Conservation (phyloP, 2,329 filamentous ascomycete species). For the Fusarium vanettenii region DNA sequence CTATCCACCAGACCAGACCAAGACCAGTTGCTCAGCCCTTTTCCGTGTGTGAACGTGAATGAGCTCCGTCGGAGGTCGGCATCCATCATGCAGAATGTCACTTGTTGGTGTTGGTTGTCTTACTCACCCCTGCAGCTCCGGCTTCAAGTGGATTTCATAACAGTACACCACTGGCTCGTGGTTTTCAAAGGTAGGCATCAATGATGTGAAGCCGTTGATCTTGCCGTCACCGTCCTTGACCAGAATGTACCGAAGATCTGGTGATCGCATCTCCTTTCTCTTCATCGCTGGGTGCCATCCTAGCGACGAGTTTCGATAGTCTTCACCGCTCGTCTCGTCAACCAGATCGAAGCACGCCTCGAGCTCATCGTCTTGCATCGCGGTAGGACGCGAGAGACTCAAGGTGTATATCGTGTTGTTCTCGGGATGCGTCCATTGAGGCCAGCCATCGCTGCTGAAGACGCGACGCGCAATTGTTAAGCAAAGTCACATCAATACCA, state of each 20-base stretch:
- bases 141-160: constrained; percentile 79
- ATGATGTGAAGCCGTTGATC: constrained; percentile 69
- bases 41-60: not conserved
- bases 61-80: constrained; percentile 6
- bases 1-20: not conserved
- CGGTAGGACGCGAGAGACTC: constrained; percentile 53
- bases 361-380: constrained; percentile 59
- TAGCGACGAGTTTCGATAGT: constrained; percentile 71
- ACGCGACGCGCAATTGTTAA: not conserved
- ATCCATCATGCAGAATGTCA: not conserved
- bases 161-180: constrained; percentile 76
- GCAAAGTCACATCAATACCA: not conserved
- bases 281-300: constrained; percentile 75
- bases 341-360: constrained; percentile 67
- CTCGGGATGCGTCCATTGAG: constrained; percentile 63
- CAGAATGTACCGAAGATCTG: constrained; percentile 76
- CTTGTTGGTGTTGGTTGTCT: not conserved
- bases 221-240: constrained; percentile 54
- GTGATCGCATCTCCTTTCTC: constrained; percentile 73
- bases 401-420: constrained; percentile 57
- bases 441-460: constrained; percentile 45
- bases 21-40: constrained; percentile 2
- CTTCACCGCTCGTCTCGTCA: constrained; percentile 69
- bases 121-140: constrained; percentile 64
- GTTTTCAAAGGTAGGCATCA: constrained; percentile 79